Conservation (phyloP, 257 asterid species). For the Ilex asprella region DNA sequence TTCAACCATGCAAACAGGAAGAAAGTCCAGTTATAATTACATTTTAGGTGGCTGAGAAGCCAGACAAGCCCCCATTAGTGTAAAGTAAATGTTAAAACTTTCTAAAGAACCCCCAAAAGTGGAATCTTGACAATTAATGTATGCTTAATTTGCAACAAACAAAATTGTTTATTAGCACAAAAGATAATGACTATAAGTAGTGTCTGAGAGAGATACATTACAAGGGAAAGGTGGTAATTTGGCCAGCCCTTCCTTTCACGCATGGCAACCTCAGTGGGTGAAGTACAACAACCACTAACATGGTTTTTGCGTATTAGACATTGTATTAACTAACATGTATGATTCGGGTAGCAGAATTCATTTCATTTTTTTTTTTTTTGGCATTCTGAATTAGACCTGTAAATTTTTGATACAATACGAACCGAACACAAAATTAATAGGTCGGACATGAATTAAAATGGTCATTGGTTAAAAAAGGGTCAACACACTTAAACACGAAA, state of each 20-base stretch:
- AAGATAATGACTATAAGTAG: slow-evolving; percentile 32
- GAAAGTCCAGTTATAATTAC: slow-evolving; percentile 17
- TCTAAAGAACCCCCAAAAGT: slow-evolving; percentile 19
- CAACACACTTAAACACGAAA: too few species aligned
- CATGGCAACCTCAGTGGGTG: slow-evolving; percentile 11
- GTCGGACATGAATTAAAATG: too few species aligned
- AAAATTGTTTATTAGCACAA: slow-evolving; percentile 14
- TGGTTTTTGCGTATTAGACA: not conserved
- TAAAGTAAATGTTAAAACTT: slow-evolving; percentile 38
- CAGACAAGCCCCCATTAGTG: slow-evolving; percentile 54
- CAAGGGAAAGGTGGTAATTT: slow-evolving; percentile 17
- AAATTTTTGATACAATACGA: too few species aligned
- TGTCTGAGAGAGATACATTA: slow-evolving; percentile 22
- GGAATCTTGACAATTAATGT: slow-evolving; percentile 18
- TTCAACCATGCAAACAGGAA: slow-evolving; percentile 64
- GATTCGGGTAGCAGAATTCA: too few species aligned
- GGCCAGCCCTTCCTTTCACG: slow-evolving; percentile 35
- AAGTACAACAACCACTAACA: not conserved
- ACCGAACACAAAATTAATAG: too few species aligned
- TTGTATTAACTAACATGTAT: not conserved
- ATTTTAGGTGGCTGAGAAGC: slow-evolving; percentile 13
- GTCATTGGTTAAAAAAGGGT: too few species aligned
- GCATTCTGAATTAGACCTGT: too few species aligned
- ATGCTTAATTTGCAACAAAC: slow-evolving; percentile 28
- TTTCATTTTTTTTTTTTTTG: too few species aligned